phyloP scores from a whole-genome alignment of 192 early-diverging fungal species.

The Pilaira anomala region DNA sequence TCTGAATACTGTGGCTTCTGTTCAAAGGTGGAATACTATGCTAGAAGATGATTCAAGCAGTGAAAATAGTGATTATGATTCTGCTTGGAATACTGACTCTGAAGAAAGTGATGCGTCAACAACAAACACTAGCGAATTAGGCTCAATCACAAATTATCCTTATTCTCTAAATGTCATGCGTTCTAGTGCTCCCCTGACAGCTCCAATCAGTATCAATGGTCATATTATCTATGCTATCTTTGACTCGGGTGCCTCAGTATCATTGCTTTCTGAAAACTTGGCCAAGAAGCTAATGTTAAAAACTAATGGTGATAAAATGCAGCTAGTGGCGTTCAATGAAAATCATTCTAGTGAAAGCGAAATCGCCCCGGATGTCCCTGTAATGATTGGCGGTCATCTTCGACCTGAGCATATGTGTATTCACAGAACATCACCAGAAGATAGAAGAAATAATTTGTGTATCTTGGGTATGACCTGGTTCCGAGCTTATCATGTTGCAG shows the following conservation, averaged over 20 bases:
- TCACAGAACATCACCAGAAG: background rate
- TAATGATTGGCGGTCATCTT: background rate
- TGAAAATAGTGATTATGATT: too few relatives aligned
- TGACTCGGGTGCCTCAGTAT: slow-evolving; percentile 8
- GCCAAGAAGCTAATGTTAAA: background rate
- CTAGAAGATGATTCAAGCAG: too few relatives aligned
- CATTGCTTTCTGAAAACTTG: background rate
- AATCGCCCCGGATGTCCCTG: background rate
- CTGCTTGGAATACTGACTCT: too few relatives aligned
- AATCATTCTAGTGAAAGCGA: background rate
- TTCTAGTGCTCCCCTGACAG: background rate
- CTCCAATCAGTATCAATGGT: background rate
- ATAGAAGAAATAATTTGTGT: background rate
- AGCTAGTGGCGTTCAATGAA: background rate
- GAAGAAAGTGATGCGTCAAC: too few relatives aligned
- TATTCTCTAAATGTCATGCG: background rate
- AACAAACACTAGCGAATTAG: too few relatives aligned
- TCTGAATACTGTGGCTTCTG: too few relatives aligned
- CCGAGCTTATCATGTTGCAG: background rate
- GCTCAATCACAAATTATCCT: background rate
- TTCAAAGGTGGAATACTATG: too few relatives aligned
- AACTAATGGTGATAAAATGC: background rate
- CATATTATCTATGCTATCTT: background rate
- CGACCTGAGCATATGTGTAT: background rate
- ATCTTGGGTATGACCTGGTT: background rate